Evolutionary conservation across 148 eudicot genomes (phyloP).

Genomic region (Vaccinium corymbosum): DNA sequence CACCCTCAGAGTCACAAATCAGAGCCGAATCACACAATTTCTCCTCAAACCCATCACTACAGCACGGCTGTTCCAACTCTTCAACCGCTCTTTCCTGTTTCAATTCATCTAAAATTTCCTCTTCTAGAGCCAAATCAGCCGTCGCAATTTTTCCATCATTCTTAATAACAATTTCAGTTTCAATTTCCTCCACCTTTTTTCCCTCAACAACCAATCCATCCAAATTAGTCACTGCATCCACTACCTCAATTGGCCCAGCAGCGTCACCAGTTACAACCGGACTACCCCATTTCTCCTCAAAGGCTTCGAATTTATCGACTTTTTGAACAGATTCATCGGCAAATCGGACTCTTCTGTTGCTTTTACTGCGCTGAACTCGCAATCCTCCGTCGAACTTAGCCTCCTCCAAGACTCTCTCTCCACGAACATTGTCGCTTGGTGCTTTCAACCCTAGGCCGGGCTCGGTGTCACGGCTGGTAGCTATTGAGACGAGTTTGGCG

Average conservation of each 20-base stretch:
- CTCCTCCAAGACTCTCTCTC: constrained; percentile 11
- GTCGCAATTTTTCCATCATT: too few relatives aligned
- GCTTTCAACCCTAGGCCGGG: neutral
- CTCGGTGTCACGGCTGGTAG: constrained; percentile 4
- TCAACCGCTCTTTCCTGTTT: too few relatives aligned
- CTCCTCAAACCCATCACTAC: too few relatives aligned
- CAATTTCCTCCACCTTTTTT: too few relatives aligned
- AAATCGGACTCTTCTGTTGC: constrained; percentile 35
- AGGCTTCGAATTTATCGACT: constrained; percentile 11
- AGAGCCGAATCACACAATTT: too few relatives aligned
- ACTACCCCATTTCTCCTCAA: neutral
- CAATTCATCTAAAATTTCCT: too few relatives aligned
- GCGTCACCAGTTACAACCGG: neutral
- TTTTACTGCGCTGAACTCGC: constrained; percentile 20
- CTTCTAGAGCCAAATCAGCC: too few relatives aligned
- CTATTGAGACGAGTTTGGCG: constrained; percentile 32
- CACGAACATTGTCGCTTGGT: constrained; percentile 11
- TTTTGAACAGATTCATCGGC: constrained; percentile 23
- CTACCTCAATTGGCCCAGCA: neutral
- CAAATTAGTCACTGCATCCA: neutral
- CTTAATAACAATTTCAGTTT: too few relatives aligned
- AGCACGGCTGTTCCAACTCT: too few relatives aligned
- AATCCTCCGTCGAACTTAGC: constrained; percentile 20
- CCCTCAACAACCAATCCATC: neutral
- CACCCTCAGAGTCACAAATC: too few relatives aligned